Evolutionary conservation across 2,329 filamentous ascomycete species (phyloP), one percentile per base, ranked within the genome.

Genomic region (Ascochyta clinopodiicola): DNA sequence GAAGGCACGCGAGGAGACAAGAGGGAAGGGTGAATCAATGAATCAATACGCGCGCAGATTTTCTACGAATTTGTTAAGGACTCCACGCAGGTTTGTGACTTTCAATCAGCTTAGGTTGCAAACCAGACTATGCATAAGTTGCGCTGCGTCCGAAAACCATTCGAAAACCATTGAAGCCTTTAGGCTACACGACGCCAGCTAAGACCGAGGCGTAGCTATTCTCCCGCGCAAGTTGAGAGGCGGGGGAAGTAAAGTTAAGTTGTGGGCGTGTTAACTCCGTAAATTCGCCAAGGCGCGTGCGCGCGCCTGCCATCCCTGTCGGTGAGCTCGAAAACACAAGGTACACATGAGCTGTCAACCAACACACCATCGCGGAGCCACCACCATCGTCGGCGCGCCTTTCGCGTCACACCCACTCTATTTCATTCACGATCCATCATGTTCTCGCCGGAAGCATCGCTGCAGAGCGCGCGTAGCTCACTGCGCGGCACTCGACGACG

Each of bases 401-500:
- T 44, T 57, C 47, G 53, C 53, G 53, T 57, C 48, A 39, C 17
- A 43, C 1, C 7, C 25, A 24, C 31, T 22, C 35, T 10, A 35
- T 10, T 19, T 12, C 9, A 9, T 22, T 21, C 27, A n/a, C 29
- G 21, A 4, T 36, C 44, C 64, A 60, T 56, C 63, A 77, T 77
- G 75, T 77, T 77, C 44, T 77, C 75, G 4, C 71, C 74, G 21
- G 75, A 77, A 56, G 68, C 71, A 32, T 70, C 72, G 31, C 55
- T 71, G 12, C 67, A 68, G 57, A 73, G 69, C 66, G 66, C 69
- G 49, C 75, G 75, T 60, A 72, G 71, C 60, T 73, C 75, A 13
- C 69, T 75, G 65, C 75, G 78, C 57, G 80, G 80, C 60, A 78
- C 78, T 35, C 74, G 77, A 56, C 72, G 80, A 57, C 72, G 79